These are phyloP conservation scores for Calonectria pteridis DNA, from an alignment of 2,329 filamentous ascomycete genomes.

Conservation along the genomic window DNA sequence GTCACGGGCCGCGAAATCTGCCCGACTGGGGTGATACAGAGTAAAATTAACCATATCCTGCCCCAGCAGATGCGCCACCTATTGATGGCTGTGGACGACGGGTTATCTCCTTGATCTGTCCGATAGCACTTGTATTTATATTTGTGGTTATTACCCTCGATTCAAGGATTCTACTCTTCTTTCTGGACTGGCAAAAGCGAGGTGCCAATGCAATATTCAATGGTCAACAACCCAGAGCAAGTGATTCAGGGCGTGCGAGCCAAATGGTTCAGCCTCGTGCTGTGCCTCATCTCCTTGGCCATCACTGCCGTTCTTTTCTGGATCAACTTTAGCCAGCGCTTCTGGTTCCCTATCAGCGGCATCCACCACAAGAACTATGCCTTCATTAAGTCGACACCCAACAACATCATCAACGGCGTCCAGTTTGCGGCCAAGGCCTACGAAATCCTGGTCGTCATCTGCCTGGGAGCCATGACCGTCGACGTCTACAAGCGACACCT, in stretches of 20 bases:
- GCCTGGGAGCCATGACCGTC: neutral
- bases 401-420: neutral
- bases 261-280: neutral
- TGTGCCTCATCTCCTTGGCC: neutral
- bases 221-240: neutral
- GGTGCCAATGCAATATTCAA: neutral
- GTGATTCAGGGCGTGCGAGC: neutral
- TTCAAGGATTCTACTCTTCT: neutral
- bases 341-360: neutral
- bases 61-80: neutral
- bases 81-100: neutral
- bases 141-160: neutral
- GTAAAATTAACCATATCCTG: neutral
- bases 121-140: neutral
- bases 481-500: neutral
- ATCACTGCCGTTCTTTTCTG: neutral
- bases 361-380: neutral
- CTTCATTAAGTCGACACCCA: neutral
- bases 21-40: neutral
- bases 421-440: constrained; percentile 1
- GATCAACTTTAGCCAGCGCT: neutral
- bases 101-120: neutral
- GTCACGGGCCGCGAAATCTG: neutral
- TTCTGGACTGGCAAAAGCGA: neutral
- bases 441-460: neutral